Evolutionary conservation across 2,329 filamentous ascomycete species (phyloP).

Genomic region (Botrytis pseudocinerea): DNA sequence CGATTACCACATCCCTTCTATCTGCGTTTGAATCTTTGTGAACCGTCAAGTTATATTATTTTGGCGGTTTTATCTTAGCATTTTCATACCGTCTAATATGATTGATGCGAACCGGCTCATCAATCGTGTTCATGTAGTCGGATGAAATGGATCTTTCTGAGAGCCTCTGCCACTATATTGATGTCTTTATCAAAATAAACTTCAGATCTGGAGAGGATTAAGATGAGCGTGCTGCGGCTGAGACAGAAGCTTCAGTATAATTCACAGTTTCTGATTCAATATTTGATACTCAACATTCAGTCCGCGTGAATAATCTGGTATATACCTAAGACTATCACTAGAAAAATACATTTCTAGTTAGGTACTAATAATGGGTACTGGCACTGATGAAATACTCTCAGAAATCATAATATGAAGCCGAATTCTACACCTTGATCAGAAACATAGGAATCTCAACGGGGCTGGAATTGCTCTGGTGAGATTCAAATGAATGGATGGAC

Average conservation of each 20-base stretch:
- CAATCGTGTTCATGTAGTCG: not conserved
- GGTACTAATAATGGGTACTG: too few species aligned
- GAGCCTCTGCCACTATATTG: not conserved
- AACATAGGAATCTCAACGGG: not conserved
- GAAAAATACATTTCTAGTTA: accelerated
- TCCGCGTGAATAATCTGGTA: not conserved
- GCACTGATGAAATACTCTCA: not conserved
- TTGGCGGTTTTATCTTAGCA: too few species aligned
- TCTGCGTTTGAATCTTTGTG: not conserved
- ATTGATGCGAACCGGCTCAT: not conserved
- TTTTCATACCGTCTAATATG: not conserved
- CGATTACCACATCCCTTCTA: not conserved
- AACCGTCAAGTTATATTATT: not conserved
- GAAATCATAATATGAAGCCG: not conserved
- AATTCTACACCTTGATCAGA: not conserved
- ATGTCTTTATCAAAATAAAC: not conserved
- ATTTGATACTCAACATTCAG: not conserved
- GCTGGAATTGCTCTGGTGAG: not conserved
- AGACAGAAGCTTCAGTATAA: accelerated
- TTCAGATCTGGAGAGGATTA: not conserved
- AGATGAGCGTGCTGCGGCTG: not conserved
- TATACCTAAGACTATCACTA: not conserved
- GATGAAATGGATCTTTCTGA: accelerated
- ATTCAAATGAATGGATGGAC: too few species aligned
- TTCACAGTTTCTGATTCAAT: not conserved